A percentile compares a stretch with the other conserved stretches of the same genome.
Conservation (phyloP, 2,329 filamentous ascomycete species). For the Colletotrichum viniferum region DNA sequence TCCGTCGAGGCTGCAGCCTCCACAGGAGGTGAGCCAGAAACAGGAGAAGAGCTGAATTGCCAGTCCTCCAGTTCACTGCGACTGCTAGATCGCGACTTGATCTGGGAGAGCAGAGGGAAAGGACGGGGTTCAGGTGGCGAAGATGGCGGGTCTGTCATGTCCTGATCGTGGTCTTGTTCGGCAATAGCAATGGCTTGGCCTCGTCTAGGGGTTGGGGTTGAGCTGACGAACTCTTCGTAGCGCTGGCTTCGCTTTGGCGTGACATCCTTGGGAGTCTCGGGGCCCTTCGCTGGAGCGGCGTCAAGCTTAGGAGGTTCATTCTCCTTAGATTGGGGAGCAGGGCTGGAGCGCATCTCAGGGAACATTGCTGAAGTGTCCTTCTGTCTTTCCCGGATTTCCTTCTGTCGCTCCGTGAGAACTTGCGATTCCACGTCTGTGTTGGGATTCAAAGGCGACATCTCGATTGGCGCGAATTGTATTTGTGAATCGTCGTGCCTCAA, state of each 20-base stretch:
- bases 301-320: neutral
- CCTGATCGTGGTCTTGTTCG: constrained; percentile 43
- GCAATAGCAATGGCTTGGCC: constrained; percentile 54
- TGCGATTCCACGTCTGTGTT: constrained; percentile 67
- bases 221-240: constrained; percentile 59
- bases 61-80: constrained; percentile 48
- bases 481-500: constrained; percentile 83
- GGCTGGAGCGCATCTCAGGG: constrained; percentile 67
- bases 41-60: constrained; percentile 61
- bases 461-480: constrained; percentile 74
- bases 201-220: constrained; percentile 65
- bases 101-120: constrained; percentile 56
- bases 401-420: constrained; percentile 78
- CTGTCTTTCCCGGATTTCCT: constrained; percentile 77
- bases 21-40: constrained; percentile 53
- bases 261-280: constrained; percentile 32
- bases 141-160: constrained; percentile 59
- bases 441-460: constrained; percentile 55
- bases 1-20: constrained; percentile 1
- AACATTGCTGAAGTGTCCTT: constrained; percentile 68
- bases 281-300: constrained; percentile 7
- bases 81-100: constrained; percentile 52
- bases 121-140: constrained; percentile 61
- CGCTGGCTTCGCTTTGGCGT: constrained; percentile 50
- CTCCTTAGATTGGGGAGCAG: constrained; percentile 26